These are phyloP conservation scores for Penicillium sp. DNA, from an alignment of 2,329 filamentous ascomycete genomes.

Conservation along the genomic window DNA sequence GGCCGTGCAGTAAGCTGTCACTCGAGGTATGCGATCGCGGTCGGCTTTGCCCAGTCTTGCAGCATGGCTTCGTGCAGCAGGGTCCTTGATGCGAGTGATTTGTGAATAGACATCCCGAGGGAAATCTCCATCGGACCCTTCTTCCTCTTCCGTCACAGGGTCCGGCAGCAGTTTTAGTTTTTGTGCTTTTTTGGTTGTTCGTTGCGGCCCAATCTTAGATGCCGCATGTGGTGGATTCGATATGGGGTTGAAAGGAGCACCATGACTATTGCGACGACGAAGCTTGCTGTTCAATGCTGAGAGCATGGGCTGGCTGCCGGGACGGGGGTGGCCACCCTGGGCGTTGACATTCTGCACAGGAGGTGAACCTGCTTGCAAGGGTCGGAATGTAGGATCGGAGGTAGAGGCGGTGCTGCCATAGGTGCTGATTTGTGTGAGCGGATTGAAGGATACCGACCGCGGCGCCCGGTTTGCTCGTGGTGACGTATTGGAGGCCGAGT, in stretches of 20 bases:
- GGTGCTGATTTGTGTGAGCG: constrained; percentile 45
- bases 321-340: constrained; percentile 24
- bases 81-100: constrained; percentile 96
- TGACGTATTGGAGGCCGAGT: constrained; percentile 35
- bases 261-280: constrained; percentile 79
- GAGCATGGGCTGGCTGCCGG: constrained; percentile 59
- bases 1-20: constrained; percentile 95
- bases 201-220: constrained; percentile 84
- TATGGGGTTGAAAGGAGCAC: constrained; percentile 51
- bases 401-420: constrained; percentile 40
- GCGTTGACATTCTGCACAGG: constrained; percentile 32
- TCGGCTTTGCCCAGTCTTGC: constrained; percentile 92
- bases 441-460: constrained; percentile 50
- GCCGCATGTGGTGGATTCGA: constrained; percentile 41
- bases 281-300: constrained; percentile 84
- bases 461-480: constrained; percentile 36
- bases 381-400: constrained; percentile 41
- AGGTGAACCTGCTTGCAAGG: constrained; percentile 40
- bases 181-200: constrained; percentile 92
- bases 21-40: constrained; percentile 77
- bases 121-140: constrained; percentile 79
- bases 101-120: constrained; percentile 96
- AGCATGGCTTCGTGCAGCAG: constrained; percentile 85
- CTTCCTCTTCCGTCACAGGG: constrained; percentile 78
- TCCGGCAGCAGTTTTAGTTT: constrained; percentile 97